phyloP scores from a whole-genome alignment of 2,329 filamentous ascomycete species.

The Xylariaceae sp. region DNA sequence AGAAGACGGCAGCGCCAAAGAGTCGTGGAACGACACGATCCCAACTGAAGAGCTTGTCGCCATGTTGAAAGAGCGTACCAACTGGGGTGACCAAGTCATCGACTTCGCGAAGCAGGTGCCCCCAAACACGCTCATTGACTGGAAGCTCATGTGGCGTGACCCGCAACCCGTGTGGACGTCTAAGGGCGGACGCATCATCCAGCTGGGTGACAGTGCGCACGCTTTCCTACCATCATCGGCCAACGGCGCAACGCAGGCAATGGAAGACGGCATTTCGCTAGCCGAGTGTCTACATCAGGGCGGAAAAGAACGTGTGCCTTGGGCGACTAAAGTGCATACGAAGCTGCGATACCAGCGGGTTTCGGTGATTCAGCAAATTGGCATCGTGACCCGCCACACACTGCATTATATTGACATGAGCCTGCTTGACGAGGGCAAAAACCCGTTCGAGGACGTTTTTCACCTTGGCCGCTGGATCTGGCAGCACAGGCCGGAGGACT shows the following conservation, averaged over 20 bases:
- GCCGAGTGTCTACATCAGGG: constrained; percentile 41
- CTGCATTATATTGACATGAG: constrained; percentile 31
- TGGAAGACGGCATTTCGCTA: constrained; percentile 46
- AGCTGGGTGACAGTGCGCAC: constrained; percentile 47
- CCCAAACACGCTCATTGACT: constrained; percentile 47
- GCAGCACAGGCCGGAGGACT: constrained; percentile 41
- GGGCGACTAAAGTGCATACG: constrained; percentile 21
- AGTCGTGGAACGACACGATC: constrained; percentile 20
- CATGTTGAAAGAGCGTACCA: constrained; percentile 17
- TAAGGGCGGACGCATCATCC: constrained; percentile 39
- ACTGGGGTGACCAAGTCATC: constrained; percentile 20
- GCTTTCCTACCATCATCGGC: constrained; percentile 45
- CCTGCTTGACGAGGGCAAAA: constrained; percentile 19
- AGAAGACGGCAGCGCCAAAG: constrained; percentile 19
- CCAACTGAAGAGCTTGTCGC: constrained; percentile 12
- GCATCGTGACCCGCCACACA: constrained; percentile 32
- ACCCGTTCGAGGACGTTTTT: constrained; percentile 15
- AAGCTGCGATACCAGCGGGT: constrained; percentile 31
- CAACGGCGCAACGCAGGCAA: constrained; percentile 46
- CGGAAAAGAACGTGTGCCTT: constrained; percentile 21
- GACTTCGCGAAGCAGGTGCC: constrained; percentile 28
- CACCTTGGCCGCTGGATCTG: constrained; percentile 33
- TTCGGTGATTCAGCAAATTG: constrained; percentile 32
- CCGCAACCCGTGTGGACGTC: constrained; percentile 44
- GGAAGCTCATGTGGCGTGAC: constrained; percentile 46